Conservation (phyloP, 2,329 filamentous ascomycete species). For the Didymella pinodella region DNA sequence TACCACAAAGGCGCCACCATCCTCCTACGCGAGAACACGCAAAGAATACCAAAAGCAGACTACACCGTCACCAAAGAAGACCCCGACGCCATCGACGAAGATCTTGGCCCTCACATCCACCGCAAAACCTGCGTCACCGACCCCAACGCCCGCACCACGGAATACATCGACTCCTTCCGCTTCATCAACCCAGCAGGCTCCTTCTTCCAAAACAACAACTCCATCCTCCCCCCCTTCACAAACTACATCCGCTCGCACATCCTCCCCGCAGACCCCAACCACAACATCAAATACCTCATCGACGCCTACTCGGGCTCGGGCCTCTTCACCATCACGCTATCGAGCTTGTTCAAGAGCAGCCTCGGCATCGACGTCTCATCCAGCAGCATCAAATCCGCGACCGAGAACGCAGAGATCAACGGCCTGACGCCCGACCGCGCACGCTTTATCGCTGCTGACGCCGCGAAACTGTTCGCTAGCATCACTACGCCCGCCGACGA, state of each 20-base stretch:
- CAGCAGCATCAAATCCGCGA: constrained; percentile 79
- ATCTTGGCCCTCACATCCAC: constrained; percentile 70
- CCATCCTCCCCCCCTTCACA: constrained; percentile 87
- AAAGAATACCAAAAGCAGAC: constrained; percentile 64
- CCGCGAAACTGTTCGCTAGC: constrained; percentile 78
- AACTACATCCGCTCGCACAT: constrained; percentile 84
- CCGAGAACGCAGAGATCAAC: constrained; percentile 80
- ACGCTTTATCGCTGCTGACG: constrained; percentile 88
- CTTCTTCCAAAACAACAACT: constrained; percentile 99
- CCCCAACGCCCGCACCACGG: constrained; percentile 80
- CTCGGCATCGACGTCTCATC: constrained; percentile 90
- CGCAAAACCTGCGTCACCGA: constrained; percentile 90
- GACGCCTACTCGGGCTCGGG: constrained; percentile 98
- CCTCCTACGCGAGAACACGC: constrained; percentile 84
- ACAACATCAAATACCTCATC: constrained; percentile 79
- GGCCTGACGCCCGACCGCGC: constrained; percentile 72
- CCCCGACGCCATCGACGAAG: constrained; percentile 59
- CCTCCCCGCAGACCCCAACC: constrained; percentile 57
- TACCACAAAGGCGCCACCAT: constrained; percentile 88
- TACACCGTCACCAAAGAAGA: constrained; percentile 40
- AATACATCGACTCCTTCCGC: constrained; percentile 84
- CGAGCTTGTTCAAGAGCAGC: constrained; percentile 77
- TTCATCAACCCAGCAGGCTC: constrained; percentile 92
- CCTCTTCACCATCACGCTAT: constrained; percentile 94
- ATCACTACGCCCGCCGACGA: constrained; percentile 78